Percentiles rank a stretch among this genome's conserved stretches.
These are phyloP conservation scores for Viola odorata DNA, from an alignment of 345 rosid genomes.

Conservation along the genomic window DNA sequence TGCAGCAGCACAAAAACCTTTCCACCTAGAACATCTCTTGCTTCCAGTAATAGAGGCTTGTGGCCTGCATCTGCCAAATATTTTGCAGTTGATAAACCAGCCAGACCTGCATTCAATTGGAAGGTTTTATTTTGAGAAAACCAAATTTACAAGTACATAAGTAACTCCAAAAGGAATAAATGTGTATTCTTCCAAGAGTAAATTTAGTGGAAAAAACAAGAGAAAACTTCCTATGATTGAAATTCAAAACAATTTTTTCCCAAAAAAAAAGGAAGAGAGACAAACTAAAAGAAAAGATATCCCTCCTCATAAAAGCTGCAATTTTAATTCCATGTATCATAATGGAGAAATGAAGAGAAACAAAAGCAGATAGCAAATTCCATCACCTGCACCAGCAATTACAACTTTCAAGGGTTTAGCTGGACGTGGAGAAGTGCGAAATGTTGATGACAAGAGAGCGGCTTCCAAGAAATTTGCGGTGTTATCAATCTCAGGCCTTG, in stretches of 20 bases:
- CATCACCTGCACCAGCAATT: slow-evolving; percentile 85
- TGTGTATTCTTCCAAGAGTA: no score
- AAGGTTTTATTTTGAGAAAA: background rate
- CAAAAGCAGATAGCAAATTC: background rate
- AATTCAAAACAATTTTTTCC: no score
- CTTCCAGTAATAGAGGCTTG: slow-evolving; percentile 70
- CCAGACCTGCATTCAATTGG: slow-evolving; percentile 56
- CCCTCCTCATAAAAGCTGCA: no score
- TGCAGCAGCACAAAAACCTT: slow-evolving; percentile 46
- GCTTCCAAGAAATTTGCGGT: slow-evolving; percentile 81
- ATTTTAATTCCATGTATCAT: background rate
- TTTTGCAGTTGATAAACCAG: slow-evolving; percentile 89
- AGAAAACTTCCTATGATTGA: no score
- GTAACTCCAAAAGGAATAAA: no score
- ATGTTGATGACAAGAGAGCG: slow-evolving; percentile 67
- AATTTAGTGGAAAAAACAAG: no score
- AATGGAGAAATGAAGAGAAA: background rate
- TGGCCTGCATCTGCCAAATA: slow-evolving; percentile 97
- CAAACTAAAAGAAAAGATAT: no score
- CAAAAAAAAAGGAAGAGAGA: no score
- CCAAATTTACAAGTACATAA: no score
- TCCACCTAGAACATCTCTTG: slow-evolving; percentile 94
- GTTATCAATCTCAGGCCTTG: slow-evolving; percentile 77
- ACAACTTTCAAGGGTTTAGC: slow-evolving; percentile 68
- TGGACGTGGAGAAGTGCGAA: slow-evolving; percentile 61